These are phyloP conservation scores for Mycena albidolilacea DNA, from an alignment of 768 basidiomycete species.

Conservation along the genomic window DNA sequence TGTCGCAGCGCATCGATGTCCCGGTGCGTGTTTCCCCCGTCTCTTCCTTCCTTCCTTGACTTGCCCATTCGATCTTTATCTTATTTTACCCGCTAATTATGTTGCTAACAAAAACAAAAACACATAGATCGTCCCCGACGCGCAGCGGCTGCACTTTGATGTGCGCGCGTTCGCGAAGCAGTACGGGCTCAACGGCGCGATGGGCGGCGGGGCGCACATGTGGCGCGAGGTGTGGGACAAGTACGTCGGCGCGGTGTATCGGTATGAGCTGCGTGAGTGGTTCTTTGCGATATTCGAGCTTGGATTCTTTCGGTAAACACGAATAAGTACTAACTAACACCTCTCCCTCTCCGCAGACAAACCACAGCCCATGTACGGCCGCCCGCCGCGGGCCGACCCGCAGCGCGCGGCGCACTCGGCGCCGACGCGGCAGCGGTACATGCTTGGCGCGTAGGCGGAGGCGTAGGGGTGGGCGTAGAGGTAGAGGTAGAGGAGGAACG, in stretches of 20 bases:
- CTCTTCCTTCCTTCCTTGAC: neutral
- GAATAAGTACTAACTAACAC: neutral
- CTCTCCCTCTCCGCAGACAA: conserved; percentile 46
- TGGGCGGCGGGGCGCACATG: conserved; percentile 86
- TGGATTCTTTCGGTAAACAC: conserved; percentile 13
- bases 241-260: conserved; percentile 75
- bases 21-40: conserved; percentile 45
- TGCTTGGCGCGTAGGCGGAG: conserved; percentile 1
- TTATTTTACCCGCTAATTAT: neutral
- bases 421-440: conserved; percentile 30
- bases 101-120: too few species aligned
- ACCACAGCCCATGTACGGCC: conserved; percentile 35
- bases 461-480: too few species aligned
- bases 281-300: conserved; percentile 10
- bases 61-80: too few species aligned
- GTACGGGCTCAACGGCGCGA: conserved; percentile 66
- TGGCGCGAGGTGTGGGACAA: conserved; percentile 86
- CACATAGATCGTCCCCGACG: conserved; percentile 51
- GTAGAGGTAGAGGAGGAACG: neutral
- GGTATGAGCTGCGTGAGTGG: conserved; percentile 75
- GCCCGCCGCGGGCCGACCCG: conserved; percentile 36
- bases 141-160: conserved; percentile 73
- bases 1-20: conserved; percentile 55
- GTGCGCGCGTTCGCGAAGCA: conserved; percentile 72
- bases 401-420: conserved; percentile 36